A percentile compares a stretch with the other conserved stretches of the same genome.
Evolutionary conservation across 371 early-diverging fungal species (phyloP).

Genomic region (Blakeslea trispora): DNA sequence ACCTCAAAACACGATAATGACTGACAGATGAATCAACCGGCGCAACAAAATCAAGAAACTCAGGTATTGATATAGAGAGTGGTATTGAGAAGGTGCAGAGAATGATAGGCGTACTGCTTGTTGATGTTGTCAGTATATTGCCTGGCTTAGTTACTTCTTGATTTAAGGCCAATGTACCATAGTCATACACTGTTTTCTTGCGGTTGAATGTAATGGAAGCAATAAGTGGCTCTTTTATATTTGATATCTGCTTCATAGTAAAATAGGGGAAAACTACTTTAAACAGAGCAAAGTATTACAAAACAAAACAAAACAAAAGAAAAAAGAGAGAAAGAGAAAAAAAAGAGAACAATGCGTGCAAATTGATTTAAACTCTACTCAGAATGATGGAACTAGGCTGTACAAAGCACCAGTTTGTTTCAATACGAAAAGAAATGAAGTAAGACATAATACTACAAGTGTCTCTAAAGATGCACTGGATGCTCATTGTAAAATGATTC

Average conservation of each 20-base stretch:
- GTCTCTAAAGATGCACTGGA: too few species aligned
- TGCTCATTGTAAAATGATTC: too few species aligned
- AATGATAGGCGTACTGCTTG: conserved; percentile 27
- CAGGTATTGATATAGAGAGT: conserved; percentile 79
- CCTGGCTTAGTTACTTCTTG: conserved; percentile 35
- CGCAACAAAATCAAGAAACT: conserved; percentile 82
- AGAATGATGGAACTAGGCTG: too few species aligned
- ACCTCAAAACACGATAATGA: conserved; percentile 74
- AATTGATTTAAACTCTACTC: too few species aligned
- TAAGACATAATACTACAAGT: too few species aligned
- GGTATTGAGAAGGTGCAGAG: conserved; percentile 84
- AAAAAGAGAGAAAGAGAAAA: too few species aligned
- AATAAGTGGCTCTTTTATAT: conserved; percentile 18
- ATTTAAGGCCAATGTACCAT: conserved; percentile 71
- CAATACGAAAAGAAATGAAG: too few species aligned
- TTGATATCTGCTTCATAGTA: conserved; percentile 8
- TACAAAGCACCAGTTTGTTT: too few species aligned
- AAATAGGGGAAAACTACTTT: too few species aligned
- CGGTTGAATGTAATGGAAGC: conserved; percentile 12
- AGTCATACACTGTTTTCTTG: conserved; percentile 11
- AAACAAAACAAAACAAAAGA: too few species aligned
- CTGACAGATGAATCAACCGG: conserved; percentile 59
- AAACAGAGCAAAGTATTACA: too few species aligned
- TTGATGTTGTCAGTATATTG: not conserved
- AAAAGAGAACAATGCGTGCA: too few species aligned